These are phyloP conservation scores for Cydonia oblonga DNA, from an alignment of 331 rosid genomes.

Conservation along the genomic window DNA sequence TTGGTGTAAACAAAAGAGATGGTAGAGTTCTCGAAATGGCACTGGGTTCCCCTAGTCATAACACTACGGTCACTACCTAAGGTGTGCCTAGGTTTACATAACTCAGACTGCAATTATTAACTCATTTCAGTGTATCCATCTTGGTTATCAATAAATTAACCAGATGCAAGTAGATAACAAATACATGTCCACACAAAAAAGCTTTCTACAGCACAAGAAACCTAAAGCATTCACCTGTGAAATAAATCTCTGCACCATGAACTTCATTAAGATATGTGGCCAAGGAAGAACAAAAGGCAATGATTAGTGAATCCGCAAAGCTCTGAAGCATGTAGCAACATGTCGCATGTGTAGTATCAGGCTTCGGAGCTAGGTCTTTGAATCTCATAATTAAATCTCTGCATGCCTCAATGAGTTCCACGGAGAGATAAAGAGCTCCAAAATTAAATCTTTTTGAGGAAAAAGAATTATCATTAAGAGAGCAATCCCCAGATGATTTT, in stretches of 20 bases:
- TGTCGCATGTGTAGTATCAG: slow-evolving; percentile 25
- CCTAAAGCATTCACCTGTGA: slow-evolving; percentile 52
- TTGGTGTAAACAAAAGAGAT: neutral
- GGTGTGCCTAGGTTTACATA: neutral
- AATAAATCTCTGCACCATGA: slow-evolving; percentile 42
- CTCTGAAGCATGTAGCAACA: slow-evolving; percentile 44
- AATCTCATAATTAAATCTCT: slow-evolving; percentile 40
- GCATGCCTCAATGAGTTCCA: slow-evolving; percentile 61
- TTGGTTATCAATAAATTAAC: neutral
- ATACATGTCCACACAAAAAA: neutral
- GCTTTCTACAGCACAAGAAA: neutral
- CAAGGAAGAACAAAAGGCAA: slow-evolving; percentile 53
- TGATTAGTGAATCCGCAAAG: slow-evolving; percentile 33
- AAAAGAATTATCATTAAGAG: slow-evolving; percentile 14
- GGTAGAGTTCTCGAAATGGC: neutral
- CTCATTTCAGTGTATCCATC: neutral
- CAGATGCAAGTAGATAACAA: neutral
- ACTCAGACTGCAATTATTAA: neutral
- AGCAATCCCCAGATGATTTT: slow-evolving; percentile 19
- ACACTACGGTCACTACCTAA: neutral
- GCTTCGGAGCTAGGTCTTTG: slow-evolving; percentile 21
- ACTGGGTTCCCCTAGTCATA: neutral
- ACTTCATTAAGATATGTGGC: slow-evolving; percentile 18
- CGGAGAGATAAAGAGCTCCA: slow-evolving; percentile 78
- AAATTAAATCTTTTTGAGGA: slow-evolving; percentile 27